A percentile compares a stretch with the other conserved stretches of the same genome.
phyloP scores from a whole-genome alignment of 1,284 basidiomycete species.

The Paramarasmius palmivorus region DNA sequence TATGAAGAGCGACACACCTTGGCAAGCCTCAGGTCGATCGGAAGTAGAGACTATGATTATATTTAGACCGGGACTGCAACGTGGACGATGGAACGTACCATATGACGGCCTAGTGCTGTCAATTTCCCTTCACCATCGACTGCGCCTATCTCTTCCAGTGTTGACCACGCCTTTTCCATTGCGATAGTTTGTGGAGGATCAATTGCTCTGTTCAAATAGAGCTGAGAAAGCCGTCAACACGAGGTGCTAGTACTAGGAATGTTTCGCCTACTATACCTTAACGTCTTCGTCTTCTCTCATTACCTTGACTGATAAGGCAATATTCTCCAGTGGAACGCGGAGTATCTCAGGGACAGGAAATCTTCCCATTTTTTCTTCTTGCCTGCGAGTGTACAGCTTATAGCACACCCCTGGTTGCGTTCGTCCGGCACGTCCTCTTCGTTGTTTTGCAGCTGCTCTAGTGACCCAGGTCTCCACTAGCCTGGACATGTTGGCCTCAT shows the following conservation, averaged over 20 bases:
- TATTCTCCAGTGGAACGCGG: constrained; percentile 84
- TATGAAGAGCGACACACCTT: constrained; percentile 52
- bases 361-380: constrained; percentile 68
- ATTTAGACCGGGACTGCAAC: constrained; percentile 14
- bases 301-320: constrained; percentile 84
- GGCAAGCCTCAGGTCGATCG: constrained; percentile 86
- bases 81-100: constrained; percentile 47
- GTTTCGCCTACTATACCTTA: constrained; percentile 47
- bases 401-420: constrained; percentile 83
- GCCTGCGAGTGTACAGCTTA: constrained; percentile 81
- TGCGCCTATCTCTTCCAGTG: constrained; percentile 80
- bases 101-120: constrained; percentile 83
- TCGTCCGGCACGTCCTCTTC: constrained; percentile 89
- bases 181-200: constrained; percentile 80
- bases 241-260: not conserved
- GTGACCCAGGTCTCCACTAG: constrained; percentile 83
- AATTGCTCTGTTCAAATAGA: constrained; percentile 74
- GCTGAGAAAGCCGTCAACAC: constrained; percentile 22
- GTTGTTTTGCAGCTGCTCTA: constrained; percentile 80
- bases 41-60: constrained; percentile 68
- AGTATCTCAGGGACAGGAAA: constrained; percentile 89
- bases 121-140: constrained; percentile 64
- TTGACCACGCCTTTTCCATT: constrained; percentile 78
- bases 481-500: constrained; percentile 73
- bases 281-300: constrained; percentile 82